phyloP scores from a whole-genome alignment of 352 stramenopile genomes.

The Phytopythium oedochilum region DNA sequence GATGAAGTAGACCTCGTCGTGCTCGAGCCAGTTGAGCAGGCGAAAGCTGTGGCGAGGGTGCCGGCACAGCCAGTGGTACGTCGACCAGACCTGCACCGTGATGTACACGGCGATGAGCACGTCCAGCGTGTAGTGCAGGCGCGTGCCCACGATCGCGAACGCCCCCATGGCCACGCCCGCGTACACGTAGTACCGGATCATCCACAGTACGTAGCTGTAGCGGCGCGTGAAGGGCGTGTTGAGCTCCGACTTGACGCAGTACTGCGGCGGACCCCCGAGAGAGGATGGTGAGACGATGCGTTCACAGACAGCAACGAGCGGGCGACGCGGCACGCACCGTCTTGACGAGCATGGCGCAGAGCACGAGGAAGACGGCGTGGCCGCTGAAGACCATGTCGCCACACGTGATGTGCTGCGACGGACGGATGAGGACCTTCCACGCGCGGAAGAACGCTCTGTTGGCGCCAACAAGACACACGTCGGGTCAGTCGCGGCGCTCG shows the following conservation, averaged over 20 bases:
- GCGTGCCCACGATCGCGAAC: constrained; percentile 85
- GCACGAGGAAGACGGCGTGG: constrained; percentile 81
- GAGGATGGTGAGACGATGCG: no score
- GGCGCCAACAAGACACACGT: not conserved
- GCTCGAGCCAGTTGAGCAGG: constrained; percentile 78
- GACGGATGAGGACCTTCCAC: constrained; percentile 78
- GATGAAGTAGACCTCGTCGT: constrained; percentile 76
- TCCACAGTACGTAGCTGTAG: constrained; percentile 67
- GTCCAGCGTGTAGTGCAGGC: constrained; percentile 85
- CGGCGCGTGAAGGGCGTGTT: constrained; percentile 84
- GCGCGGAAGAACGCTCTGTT: constrained; percentile 68
- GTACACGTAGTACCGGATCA: constrained; percentile 81
- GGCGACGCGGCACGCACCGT: constrained; percentile 46
- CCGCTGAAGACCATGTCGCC: constrained; percentile 89
- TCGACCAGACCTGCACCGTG: constrained; percentile 79
- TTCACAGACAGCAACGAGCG: no score
- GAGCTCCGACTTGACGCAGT: constrained; percentile 71
- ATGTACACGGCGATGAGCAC: constrained; percentile 88
- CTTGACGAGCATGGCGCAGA: constrained; percentile 77
- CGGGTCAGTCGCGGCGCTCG: not conserved
- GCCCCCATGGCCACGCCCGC: constrained; percentile 48
- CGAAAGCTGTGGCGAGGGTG: constrained; percentile 56
- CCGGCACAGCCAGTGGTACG: constrained; percentile 76
- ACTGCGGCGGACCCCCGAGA: constrained; percentile 43
- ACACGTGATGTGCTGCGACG: constrained; percentile 85